Base-by-base conservation (phyloP, 108 stramenopile species). In the Conticribra weissflogii region DNA sequence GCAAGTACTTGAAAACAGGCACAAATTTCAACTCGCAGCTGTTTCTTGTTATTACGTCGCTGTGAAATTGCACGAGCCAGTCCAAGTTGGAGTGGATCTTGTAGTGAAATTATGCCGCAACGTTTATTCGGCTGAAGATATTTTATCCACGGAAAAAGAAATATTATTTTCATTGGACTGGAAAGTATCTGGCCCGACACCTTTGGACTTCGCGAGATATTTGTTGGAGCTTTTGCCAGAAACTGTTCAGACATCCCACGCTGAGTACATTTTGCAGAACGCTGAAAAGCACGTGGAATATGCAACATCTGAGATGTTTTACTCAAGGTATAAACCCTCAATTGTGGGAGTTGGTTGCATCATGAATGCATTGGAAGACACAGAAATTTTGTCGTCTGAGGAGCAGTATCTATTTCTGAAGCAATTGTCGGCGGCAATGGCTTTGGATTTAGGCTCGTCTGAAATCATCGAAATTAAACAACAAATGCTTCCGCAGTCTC, bases 41-140 rank as follows among this genome's bases (percentile, higher is more conserved):
- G 71, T 93, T 56, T 70, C 88, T 21, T 44, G 71, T 7, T 74
- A 88, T 25, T 93, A 86, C 83, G 82, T 83, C 14, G 86, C 92
- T 23, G 83, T 89, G 41, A 93, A 93, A 62, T 82, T 89, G 17
- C 55, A 84, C 64, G 86, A 87, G 51, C 78, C 78, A 24, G 78
- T 78, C 1, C 55, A 68, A 33, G 25, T 78, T 2, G 72, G 76
- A 3, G 18, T 82, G 7, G 59, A 68, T 54, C n/a, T 82, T 48
- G 73, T 78, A 0, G 45, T 56, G 1, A 45, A 68, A 25, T 29
- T 78, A 17, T 74, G 76, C 64, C 70, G 78, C 21, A 59, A 57
- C 3, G 53, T 28, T 21, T 79, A 78, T 48, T 30, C 63, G 21
- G 64, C 55, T 24, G 54, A 47, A 22, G 76, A 68, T 8, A 63